Percentiles rank a stretch among this genome's conserved stretches.
phyloP scores from a whole-genome alignment of 2,329 filamentous ascomycete genomes.

The Scleromitrula shiraiana region DNA sequence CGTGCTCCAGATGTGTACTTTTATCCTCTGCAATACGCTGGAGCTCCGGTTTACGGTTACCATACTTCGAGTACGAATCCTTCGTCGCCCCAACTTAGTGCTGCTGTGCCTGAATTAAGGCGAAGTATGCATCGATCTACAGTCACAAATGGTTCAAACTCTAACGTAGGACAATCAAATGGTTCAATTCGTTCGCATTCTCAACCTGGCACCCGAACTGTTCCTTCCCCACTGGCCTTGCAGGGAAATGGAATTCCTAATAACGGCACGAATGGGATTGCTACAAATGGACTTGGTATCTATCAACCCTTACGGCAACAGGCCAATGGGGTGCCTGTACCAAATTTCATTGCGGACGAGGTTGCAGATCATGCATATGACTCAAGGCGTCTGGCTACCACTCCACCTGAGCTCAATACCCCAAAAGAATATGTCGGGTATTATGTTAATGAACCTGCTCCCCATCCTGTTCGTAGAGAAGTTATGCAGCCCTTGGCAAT shows the following conservation, averaged over 20 bases:
- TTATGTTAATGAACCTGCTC: constrained; percentile 25
- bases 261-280: constrained; percentile 27
- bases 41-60: constrained; percentile 40
- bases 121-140: constrained; percentile 49
- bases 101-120: constrained; percentile 44
- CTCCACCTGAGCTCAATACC: constrained; percentile 22
- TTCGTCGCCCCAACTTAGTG: constrained; percentile 44
- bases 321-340: constrained; percentile 43
- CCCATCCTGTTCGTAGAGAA: constrained; percentile 17
- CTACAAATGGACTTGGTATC: constrained; percentile 28
- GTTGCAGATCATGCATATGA: constrained; percentile 20
- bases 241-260: constrained; percentile 32
- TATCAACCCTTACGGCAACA: constrained; percentile 22
- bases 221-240: constrained; percentile 29
- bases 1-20: constrained; percentile 47
- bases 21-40: constrained; percentile 37
- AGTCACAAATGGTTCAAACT: constrained; percentile 40
- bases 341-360: constrained; percentile 50
- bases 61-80: constrained; percentile 46
- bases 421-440: constrained; percentile 30
- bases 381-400: constrained; percentile 14
- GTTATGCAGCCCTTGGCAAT: constrained; percentile 19
- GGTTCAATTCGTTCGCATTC: constrained; percentile 57
- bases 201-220: constrained; percentile 47
- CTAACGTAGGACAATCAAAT: constrained; percentile 35